Conservation (phyloP, 805 yeast genomes). For the Citeromyces nyonsensis region DNA sequence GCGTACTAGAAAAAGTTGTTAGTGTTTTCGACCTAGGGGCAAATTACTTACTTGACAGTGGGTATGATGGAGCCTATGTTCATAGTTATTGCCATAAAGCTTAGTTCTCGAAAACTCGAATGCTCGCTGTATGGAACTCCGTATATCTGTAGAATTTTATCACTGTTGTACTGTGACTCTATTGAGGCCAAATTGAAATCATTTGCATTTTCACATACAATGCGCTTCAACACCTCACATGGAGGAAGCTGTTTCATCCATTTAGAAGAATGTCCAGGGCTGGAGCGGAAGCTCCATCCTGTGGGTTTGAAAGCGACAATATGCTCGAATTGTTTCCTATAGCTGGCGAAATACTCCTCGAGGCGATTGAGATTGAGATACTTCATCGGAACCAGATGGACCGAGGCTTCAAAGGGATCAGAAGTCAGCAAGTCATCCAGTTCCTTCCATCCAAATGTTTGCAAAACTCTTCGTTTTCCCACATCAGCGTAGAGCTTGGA, state of each 20-base stretch:
- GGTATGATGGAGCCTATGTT: too few species aligned
- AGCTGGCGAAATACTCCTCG: constrained; percentile 30
- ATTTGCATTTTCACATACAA: constrained; percentile 2
- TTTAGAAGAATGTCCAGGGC: constrained; percentile 5
- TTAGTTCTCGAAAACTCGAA: constrained; percentile 73
- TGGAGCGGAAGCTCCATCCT: constrained; percentile 62
- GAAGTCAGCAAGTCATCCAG: constrained; percentile 23
- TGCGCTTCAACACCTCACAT: constrained; percentile 3
- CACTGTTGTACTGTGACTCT: constrained; percentile 15
- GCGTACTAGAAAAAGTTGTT: too few species aligned
- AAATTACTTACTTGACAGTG: too few species aligned
- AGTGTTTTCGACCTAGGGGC: too few species aligned
- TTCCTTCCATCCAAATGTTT: constrained; percentile 23
- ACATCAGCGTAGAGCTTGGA: constrained; percentile 41
- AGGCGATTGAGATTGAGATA: constrained; percentile 30
- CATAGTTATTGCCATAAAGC: constrained; percentile 12
- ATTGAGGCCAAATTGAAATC: constrained; percentile 9
- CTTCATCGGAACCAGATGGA: constrained; percentile 64
- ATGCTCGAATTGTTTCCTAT: constrained; percentile 30
- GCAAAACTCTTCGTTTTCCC: constrained; percentile 28
- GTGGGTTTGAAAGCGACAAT: constrained; percentile 75
- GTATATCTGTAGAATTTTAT: constrained; percentile 28
- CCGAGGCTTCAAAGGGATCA: constrained; percentile 29
- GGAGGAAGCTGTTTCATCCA: constrained; percentile 6
- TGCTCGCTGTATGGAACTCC: constrained; percentile 88